Conservation (phyloP, 768 basidiomycete species). For the Gymnopilus dilepis region DNA sequence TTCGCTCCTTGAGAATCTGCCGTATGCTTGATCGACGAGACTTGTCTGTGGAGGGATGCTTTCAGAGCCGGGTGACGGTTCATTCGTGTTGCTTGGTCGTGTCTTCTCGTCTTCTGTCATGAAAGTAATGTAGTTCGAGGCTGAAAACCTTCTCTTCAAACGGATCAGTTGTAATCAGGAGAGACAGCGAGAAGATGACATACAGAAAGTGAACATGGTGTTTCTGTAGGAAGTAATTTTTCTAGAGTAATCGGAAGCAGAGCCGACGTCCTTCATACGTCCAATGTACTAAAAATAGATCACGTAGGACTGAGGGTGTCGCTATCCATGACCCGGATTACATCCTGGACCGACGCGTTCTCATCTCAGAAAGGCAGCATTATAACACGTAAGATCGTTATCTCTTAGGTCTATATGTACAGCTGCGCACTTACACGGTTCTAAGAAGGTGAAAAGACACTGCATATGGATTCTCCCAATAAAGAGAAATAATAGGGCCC, state of each 20-base stretch:
- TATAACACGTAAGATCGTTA: neutral
- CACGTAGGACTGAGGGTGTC: neutral
- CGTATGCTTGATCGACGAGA: neutral
- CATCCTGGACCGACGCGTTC: neutral
- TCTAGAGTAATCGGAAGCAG: neutral
- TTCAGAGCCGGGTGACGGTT: neutral
- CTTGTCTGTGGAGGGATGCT: neutral
- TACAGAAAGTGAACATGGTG: neutral
- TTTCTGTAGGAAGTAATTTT: neutral
- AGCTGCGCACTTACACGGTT: neutral
- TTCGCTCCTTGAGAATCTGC: slow-evolving; percentile 55
- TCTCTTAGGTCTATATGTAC: neutral
- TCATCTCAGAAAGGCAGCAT: neutral
- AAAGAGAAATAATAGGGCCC: too few species aligned
- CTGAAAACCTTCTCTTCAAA: neutral
- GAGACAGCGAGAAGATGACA: slow-evolving; percentile 1
- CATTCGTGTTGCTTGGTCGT: neutral
- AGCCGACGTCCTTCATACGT: neutral
- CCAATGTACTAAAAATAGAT: neutral
- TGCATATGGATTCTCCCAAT: too few species aligned
- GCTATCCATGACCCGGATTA: neutral
- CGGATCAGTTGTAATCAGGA: neutral
- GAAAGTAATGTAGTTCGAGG: neutral
- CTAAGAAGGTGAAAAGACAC: too few species aligned
- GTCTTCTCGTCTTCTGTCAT: slow-evolving; percentile 3